Conservation (phyloP, 495 filamentous ascomycete species). For the Neurospora hispaniola region DNA sequence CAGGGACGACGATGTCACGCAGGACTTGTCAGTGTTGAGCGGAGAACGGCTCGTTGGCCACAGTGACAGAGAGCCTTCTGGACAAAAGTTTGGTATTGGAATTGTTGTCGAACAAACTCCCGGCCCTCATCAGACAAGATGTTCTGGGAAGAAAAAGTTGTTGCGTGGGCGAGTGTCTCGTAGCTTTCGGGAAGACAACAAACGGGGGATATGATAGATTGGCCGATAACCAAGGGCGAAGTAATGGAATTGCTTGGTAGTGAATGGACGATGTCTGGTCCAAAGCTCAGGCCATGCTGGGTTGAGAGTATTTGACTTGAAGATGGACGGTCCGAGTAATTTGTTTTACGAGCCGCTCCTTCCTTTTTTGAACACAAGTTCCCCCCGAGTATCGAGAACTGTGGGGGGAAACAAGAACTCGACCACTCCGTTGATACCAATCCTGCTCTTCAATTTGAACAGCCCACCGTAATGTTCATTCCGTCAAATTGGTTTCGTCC, state of each 20-base stretch:
- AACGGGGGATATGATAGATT: background rate
- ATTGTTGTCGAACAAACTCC: background rate
- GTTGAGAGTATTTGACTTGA: background rate
- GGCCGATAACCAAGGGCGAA: background rate
- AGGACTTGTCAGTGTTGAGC: background rate
- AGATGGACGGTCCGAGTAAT: background rate
- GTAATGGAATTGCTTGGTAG: background rate
- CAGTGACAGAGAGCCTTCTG: background rate
- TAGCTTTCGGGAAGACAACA: background rate
- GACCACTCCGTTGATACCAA: background rate
- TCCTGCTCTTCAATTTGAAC: background rate
- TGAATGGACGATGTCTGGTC: background rate
- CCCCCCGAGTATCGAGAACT: background rate
- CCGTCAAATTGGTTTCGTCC: background rate
- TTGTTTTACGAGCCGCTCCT: background rate
- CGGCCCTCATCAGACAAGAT: background rate
- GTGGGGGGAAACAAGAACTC: background rate
- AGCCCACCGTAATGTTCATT: background rate
- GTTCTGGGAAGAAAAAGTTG: background rate
- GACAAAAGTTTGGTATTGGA: background rate
- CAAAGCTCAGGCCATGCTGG: background rate
- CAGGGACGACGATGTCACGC: background rate
- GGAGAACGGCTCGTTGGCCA: background rate
- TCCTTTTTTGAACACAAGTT: background rate
- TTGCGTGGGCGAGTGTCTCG: background rate